Percentiles rank a stretch among this genome's conserved stretches.
These are phyloP conservation scores for Phytopythium litorale DNA, from an alignment of 352 stramenopile species.

Conservation along the genomic window DNA sequence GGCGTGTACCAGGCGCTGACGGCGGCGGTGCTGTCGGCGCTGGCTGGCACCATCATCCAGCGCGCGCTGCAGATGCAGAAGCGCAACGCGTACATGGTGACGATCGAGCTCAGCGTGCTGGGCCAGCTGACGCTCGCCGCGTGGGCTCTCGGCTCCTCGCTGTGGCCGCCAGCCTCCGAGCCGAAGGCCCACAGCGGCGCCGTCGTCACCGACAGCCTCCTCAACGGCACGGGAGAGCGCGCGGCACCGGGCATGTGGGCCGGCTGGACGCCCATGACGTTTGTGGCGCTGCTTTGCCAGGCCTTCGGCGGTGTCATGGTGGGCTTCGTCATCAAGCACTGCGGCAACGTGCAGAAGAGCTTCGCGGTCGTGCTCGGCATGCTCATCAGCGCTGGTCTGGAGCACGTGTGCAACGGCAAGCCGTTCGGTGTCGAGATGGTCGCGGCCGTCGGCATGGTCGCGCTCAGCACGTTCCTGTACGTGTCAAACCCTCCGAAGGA, in stretches of 20 bases:
- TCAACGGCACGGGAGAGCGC: not conserved
- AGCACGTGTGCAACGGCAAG: slow-evolving; percentile 69
- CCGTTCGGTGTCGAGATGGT: slow-evolving; percentile 56
- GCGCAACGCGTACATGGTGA: slow-evolving; percentile 76
- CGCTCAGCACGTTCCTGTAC: slow-evolving; percentile 63
- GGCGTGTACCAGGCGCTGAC: slow-evolving; percentile 73
- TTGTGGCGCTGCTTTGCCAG: slow-evolving; percentile 69
- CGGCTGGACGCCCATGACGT: slow-evolving; percentile 64
- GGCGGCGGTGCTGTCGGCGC: slow-evolving; percentile 61
- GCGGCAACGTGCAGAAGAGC: slow-evolving; percentile 81
- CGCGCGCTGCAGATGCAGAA: slow-evolving; percentile 63
- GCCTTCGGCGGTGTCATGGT: slow-evolving; percentile 67
- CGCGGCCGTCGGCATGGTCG: slow-evolving; percentile 57
- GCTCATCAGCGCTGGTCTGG: slow-evolving; percentile 69
- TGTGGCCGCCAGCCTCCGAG: not conserved
- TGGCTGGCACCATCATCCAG: slow-evolving; percentile 79
- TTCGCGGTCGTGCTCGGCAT: slow-evolving; percentile 81
- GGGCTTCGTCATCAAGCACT: slow-evolving; percentile 84
- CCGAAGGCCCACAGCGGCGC: not conserved
- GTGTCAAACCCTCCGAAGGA: slow-evolving; percentile 46
- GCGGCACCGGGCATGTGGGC: slow-evolving; percentile 36
- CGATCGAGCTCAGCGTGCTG: slow-evolving; percentile 72
- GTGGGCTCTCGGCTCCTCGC: slow-evolving; percentile 32
- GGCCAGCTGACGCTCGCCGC: slow-evolving; percentile 54
- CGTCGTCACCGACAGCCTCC: not conserved